phyloP scores from a whole-genome alignment of 73 alveolate genomes.

The Paramecium primaurelia region DNA sequence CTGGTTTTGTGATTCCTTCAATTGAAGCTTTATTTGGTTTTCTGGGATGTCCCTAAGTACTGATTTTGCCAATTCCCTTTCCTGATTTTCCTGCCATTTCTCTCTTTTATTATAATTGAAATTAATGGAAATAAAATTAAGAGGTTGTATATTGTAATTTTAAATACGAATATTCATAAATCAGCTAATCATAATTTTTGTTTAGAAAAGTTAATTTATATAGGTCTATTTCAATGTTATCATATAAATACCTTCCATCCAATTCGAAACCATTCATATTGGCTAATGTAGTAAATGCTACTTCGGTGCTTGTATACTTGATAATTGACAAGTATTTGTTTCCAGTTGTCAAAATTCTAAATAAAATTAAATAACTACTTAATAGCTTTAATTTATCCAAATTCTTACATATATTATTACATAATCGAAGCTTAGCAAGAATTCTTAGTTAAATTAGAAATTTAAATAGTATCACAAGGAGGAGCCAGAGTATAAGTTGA shows the following conservation, averaged over 20 bases:
- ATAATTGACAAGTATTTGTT: not conserved
- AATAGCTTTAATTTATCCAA: not conserved
- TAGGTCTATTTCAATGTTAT: not conserved
- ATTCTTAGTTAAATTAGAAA: not conserved
- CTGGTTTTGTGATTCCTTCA: constrained; percentile 86
- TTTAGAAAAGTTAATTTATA: not conserved
- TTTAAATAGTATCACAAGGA: constrained; percentile 10
- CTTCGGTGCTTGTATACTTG: not conserved
- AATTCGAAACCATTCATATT: not conserved
- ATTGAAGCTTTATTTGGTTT: constrained; percentile 69
- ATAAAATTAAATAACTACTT: not conserved
- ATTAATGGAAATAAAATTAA: not conserved
- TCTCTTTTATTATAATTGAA: not conserved
- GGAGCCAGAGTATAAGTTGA: constrained; percentile 37
- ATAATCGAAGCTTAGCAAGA: not conserved
- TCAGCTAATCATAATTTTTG: constrained; percentile 29
- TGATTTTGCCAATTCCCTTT: constrained; percentile 71
- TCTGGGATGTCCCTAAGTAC: constrained; percentile 71
- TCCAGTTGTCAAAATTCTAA: not conserved
- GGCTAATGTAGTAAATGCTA: not conserved
- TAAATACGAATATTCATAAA: not conserved
- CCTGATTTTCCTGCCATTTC: constrained; percentile 69
- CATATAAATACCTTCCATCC: constrained; percentile 4
- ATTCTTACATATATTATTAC: not conserved
- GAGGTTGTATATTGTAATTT: not conserved